phyloP scores from a whole-genome alignment of 257 asterid species.

The Lantana camara region DNA sequence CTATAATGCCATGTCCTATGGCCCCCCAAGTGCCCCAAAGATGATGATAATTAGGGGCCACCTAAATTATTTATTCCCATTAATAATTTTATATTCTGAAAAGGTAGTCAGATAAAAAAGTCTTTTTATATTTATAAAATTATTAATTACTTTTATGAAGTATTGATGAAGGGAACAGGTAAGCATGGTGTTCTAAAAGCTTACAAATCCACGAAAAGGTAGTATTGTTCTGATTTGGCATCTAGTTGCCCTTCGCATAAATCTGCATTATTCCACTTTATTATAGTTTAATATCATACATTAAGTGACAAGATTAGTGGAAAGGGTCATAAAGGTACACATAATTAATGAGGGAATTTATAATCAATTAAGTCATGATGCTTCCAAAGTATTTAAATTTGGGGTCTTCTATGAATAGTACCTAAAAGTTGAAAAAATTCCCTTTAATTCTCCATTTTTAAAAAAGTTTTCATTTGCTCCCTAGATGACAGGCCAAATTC shows the following conservation, averaged over 20 bases:
- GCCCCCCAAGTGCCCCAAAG: background rate
- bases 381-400: background rate
- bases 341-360: background rate
- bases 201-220: slow-evolving; percentile 34
- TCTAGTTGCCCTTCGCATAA: slow-evolving; percentile 12
- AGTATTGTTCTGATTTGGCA: slow-evolving; percentile 32
- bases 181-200: slow-evolving; percentile 34
- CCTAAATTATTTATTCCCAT: background rate
- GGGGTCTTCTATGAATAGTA: too few relatives aligned
- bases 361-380: background rate
- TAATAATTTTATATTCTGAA: background rate
- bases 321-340: background rate
- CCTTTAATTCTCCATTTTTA: too few relatives aligned
- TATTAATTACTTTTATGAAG: background rate
- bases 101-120: slow-evolving; percentile 17
- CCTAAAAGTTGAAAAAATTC: too few relatives aligned
- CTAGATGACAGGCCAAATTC: too few relatives aligned
- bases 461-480: too few relatives aligned
- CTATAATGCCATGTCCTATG: background rate
- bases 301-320: background rate
- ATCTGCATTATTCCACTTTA: background rate
- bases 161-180: slow-evolving; percentile 33
- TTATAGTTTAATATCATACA: background rate
- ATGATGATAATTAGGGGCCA: background rate
- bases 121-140: background rate